A percentile compares a stretch with the other conserved stretches of the same genome.
Evolutionary conservation across 176 grass and related monocot genomes (phyloP).

Genomic region (Luzula sylvatica): DNA sequence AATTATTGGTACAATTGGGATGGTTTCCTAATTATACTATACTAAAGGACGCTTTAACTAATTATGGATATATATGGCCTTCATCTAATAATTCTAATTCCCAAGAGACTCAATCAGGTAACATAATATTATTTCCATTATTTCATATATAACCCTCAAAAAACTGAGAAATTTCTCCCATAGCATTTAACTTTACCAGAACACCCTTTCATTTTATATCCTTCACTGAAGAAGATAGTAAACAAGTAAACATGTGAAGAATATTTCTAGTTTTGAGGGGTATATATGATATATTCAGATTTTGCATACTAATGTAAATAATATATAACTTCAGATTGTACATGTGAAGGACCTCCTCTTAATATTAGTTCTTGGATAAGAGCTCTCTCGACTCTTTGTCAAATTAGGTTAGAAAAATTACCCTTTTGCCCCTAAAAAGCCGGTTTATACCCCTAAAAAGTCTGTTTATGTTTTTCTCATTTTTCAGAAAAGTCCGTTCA

Average conservation of each 20-base stretch:
- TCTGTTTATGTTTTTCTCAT: constrained; percentile 15
- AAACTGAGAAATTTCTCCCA: too few relatives aligned
- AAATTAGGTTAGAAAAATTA: constrained; percentile 42
- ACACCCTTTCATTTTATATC: too few relatives aligned
- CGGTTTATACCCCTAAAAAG: neutral
- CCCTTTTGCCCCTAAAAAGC: neutral
- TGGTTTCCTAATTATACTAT: constrained; percentile 65
- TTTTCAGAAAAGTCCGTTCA: constrained; percentile 39
- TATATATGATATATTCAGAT: too few relatives aligned
- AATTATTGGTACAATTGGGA: constrained; percentile 31
- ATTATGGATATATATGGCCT: constrained; percentile 53
- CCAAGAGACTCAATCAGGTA: constrained; percentile 35
- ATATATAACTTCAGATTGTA: constrained; percentile 26
- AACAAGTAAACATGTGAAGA: too few relatives aligned
- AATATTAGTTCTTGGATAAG: constrained; percentile 78
- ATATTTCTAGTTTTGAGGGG: too few relatives aligned
- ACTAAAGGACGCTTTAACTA: constrained; percentile 46
- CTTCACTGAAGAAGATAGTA: too few relatives aligned
- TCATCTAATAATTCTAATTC: neutral
- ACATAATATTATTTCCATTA: neutral
- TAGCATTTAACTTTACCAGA: too few relatives aligned
- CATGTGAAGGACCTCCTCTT: constrained; percentile 41
- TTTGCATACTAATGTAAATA: too few relatives aligned
- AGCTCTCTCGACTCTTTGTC: constrained; percentile 66
- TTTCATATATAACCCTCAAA: neutral